These are phyloP conservation scores for Fusarium sacchari DNA, from an alignment of 2,329 filamentous ascomycete genomes.

Conservation along the genomic window DNA sequence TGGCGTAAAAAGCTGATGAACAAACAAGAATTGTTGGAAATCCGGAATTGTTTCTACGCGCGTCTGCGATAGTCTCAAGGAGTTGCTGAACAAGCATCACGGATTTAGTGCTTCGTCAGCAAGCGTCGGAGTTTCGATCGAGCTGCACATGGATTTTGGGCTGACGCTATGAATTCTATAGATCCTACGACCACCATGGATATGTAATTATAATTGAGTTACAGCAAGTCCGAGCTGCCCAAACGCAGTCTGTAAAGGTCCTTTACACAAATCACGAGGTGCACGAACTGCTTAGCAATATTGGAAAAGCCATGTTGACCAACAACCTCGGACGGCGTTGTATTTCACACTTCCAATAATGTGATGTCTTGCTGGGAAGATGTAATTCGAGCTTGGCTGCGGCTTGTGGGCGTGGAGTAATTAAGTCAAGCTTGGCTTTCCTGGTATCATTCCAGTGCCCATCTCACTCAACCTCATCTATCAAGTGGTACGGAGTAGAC, in stretches of 20 bases:
- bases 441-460: background rate
- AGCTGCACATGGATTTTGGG: background rate
- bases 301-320: background rate
- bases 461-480: background rate
- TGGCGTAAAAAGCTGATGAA: background rate
- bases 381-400: background rate
- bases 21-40: background rate
- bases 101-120: conserved; percentile 28
- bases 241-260: background rate
- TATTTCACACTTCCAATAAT: background rate
- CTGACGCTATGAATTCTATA: background rate
- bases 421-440: background rate
- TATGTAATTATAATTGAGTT: background rate
- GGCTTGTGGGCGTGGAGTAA: background rate
- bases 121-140: background rate
- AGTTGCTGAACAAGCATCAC: conserved; percentile 8
- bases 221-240: background rate
- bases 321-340: background rate
- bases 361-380: background rate
- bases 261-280: background rate
- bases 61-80: background rate
- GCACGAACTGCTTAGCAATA: background rate
- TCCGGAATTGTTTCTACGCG: background rate
- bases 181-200: background rate
- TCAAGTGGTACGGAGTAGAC: background rate